A percentile compares a stretch with the other conserved stretches of the same genome.
Evolutionary conservation across 2,329 filamentous ascomycete species (phyloP).

Genomic region (Pseudogymnoascus sp.): DNA sequence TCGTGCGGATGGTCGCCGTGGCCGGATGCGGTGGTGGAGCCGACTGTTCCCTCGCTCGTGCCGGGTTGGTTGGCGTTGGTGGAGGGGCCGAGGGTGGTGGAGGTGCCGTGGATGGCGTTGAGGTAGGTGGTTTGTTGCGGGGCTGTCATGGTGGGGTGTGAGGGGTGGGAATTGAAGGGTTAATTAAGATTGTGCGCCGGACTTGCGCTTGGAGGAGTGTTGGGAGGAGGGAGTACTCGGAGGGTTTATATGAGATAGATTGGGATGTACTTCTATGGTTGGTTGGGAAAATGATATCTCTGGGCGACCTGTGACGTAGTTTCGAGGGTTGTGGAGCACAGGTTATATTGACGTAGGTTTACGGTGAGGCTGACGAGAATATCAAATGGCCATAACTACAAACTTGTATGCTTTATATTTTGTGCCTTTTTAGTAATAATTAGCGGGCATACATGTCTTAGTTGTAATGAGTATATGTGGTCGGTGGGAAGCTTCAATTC

Average conservation of each 20-base stretch:
- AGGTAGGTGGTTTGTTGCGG: conserved; percentile 24
- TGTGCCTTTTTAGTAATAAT: background rate
- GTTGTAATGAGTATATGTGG: background rate
- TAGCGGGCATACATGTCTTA: background rate
- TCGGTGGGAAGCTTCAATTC: background rate
- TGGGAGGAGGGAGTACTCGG: background rate
- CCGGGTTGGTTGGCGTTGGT: conserved; percentile 16
- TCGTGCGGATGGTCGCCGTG: conserved; percentile 24
- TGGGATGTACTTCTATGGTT: background rate
- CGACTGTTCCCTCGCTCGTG: conserved; percentile 21
- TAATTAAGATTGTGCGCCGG: background rate
- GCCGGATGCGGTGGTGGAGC: conserved; percentile 24
- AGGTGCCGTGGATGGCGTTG: conserved; percentile 18
- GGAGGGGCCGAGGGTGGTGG: conserved; percentile 21
- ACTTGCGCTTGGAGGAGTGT: background rate
- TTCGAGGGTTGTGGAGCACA: background rate
- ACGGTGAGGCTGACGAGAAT: background rate
- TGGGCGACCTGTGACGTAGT: background rate
- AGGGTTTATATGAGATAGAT: background rate
- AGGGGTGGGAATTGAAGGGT: background rate
- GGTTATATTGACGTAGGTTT: background rate
- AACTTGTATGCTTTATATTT: background rate
- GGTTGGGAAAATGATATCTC: background rate
- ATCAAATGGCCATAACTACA: background rate
- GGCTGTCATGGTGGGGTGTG: conserved; percentile 20